Conservation (phyloP, 495 filamentous ascomycete genomes). For the Penicillium cosmopolitanum region DNA sequence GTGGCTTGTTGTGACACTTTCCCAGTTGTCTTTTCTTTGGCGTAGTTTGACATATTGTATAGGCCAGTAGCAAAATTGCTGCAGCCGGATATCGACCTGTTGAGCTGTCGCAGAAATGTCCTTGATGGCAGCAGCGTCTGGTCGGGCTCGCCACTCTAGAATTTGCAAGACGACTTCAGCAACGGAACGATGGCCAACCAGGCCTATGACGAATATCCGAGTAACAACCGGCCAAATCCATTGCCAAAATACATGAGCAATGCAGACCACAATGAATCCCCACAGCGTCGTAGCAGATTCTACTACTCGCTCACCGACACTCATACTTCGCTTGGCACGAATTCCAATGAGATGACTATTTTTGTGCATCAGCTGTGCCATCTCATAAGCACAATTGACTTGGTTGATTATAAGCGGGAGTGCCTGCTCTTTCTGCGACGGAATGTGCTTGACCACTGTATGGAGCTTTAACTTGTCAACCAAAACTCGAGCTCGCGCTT, state of each 20-base stretch:
- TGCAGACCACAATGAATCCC: slow-evolving; percentile 68
- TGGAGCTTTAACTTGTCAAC: slow-evolving; percentile 91
- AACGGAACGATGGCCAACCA: slow-evolving; percentile 78
- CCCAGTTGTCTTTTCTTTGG: slow-evolving; percentile 88
- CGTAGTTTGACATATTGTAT: slow-evolving; percentile 93
- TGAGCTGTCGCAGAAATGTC: slow-evolving; percentile 98
- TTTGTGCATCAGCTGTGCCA: slow-evolving; percentile 79
- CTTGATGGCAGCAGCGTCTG: slow-evolving; percentile 83
- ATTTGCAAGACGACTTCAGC: slow-evolving; percentile 80
- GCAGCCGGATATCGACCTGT: slow-evolving; percentile 94
- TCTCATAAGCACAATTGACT: slow-evolving; percentile 93
- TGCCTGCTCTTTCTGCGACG: slow-evolving; percentile 80
- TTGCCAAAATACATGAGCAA: slow-evolving; percentile 71
- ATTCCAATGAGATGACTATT: slow-evolving; percentile 83
- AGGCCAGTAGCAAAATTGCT: slow-evolving; percentile 99
- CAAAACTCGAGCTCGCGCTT: slow-evolving; percentile 61
- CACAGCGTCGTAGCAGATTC: slow-evolving; percentile 87
- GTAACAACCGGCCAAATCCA: slow-evolving; percentile 82
- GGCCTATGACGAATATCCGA: slow-evolving; percentile 69
- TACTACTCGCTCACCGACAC: slow-evolving; percentile 92
- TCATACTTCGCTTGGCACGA: slow-evolving; percentile 80
- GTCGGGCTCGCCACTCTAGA: slow-evolving; percentile 84
- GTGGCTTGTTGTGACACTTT: slow-evolving; percentile 91
- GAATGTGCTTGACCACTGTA: slow-evolving; percentile 73
- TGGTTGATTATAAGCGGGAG: slow-evolving; percentile 87